These are phyloP conservation scores for Otatea glauca DNA, from an alignment of 176 grass and related monocot species.

Conservation along the genomic window DNA sequence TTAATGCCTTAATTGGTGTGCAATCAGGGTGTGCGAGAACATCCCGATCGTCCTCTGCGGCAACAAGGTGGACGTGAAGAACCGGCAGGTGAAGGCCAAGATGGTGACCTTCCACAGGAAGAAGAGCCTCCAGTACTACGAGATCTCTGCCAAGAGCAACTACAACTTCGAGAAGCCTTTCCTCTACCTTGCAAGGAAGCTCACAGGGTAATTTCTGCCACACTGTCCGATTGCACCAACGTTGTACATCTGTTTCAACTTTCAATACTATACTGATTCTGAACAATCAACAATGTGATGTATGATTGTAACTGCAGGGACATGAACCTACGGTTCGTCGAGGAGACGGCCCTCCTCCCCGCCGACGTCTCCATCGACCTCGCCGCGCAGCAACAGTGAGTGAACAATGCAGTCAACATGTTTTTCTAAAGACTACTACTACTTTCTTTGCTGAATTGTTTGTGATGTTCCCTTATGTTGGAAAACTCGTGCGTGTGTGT, in stretches of 20 bases:
- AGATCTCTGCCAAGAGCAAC: slow-evolving; percentile 93
- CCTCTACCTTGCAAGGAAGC: slow-evolving; percentile 76
- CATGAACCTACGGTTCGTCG: slow-evolving; percentile 60
- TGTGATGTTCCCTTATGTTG: slow-evolving; percentile 5
- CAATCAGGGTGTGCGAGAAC: too few relatives aligned
- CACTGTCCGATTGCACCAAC: not conserved
- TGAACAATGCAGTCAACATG: not conserved
- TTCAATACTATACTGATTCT: not conserved
- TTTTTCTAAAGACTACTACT: not conserved
- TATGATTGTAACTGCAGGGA: slow-evolving; percentile 29
- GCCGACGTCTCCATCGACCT: slow-evolving; percentile 65
- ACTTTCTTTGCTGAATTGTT: not conserved
- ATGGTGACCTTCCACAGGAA: slow-evolving; percentile 78
- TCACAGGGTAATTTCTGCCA: slow-evolving; percentile 52
- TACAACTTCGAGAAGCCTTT: slow-evolving; percentile 91
- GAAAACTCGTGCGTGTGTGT: not conserved
- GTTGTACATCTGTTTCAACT: not conserved
- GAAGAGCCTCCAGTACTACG: slow-evolving; percentile 82
- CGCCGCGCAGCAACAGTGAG: slow-evolving; percentile 55
- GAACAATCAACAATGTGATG: not conserved
- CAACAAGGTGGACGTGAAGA: slow-evolving; percentile 77
- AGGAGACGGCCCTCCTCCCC: slow-evolving; percentile 57
- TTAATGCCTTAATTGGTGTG: too few relatives aligned
- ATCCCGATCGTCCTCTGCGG: too few relatives aligned
- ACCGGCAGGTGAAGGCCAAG: slow-evolving; percentile 78